phyloP scores from a whole-genome alignment of 139 green algal genomes.

The Picochlorum sp. region DNA sequence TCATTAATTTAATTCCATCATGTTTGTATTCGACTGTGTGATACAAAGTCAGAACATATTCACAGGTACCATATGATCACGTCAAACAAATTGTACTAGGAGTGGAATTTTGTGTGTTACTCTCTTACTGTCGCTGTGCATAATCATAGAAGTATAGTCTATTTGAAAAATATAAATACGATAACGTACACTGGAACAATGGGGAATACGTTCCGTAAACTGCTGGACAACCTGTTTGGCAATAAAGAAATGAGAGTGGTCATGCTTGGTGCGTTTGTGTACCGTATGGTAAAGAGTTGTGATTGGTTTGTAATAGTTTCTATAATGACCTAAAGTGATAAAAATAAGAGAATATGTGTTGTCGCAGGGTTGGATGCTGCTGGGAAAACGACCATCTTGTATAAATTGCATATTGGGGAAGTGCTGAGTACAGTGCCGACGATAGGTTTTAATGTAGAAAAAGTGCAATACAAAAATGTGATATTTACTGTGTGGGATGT shows the following conservation, averaged over 20 bases:
- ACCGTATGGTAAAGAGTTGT: background rate
- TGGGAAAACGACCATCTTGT: slow-evolving; percentile 96
- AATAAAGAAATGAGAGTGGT: slow-evolving; percentile 89
- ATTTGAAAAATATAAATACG: too few species aligned
- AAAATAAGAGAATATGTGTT: background rate
- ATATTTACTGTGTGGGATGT: slow-evolving; percentile 96
- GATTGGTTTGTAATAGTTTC: background rate
- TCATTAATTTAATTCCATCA: too few species aligned
- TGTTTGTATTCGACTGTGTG: too few species aligned
- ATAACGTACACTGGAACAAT: too few species aligned
- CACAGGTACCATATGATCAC: too few species aligned
- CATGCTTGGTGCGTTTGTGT: slow-evolving; percentile 50
- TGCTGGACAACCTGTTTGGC: slow-evolving; percentile 77
- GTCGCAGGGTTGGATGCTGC: slow-evolving; percentile 80
- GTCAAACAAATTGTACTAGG: too few species aligned
- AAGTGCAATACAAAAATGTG: slow-evolving; percentile 91
- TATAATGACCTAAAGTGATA: too few species aligned
- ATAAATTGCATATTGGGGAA: slow-evolving; percentile 98
- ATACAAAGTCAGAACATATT: too few species aligned
- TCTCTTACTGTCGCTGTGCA: too few species aligned
- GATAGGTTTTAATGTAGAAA: slow-evolving; percentile 96
- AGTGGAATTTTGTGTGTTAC: too few species aligned
- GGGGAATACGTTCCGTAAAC: slow-evolving; percentile 50
- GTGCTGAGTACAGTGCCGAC: slow-evolving; percentile 84
- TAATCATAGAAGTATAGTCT: too few species aligned